phyloP scores from a whole-genome alignment of 345 rosid species.

The Melaleuca quinquenervia region DNA sequence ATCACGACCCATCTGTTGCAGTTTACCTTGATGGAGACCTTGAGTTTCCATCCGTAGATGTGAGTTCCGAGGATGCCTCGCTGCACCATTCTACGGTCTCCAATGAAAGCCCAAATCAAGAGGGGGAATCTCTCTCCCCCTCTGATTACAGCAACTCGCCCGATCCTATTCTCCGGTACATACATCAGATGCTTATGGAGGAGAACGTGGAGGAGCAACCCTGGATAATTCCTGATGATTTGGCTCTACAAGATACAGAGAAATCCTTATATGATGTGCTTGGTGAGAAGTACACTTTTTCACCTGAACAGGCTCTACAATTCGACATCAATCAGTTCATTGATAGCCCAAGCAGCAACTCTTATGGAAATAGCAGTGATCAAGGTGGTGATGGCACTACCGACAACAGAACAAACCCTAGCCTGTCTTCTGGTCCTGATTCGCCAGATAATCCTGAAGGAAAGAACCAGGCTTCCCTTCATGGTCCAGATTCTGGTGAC shows the following conservation, averaged over 20 bases:
- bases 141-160: constrained; percentile 19
- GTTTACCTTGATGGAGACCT: background rate
- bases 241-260: constrained; percentile 31
- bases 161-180: constrained; percentile 23
- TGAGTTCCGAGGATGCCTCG: background rate
- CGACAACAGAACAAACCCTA: background rate
- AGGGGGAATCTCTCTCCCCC: constrained; percentile 1
- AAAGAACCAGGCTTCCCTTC: background rate
- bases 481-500: background rate
- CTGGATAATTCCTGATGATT: constrained; percentile 21
- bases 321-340: constrained; percentile 2
- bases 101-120: background rate
- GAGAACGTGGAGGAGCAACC: constrained; percentile 33
- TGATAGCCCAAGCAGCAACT: constrained; percentile 8
- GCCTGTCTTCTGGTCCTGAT: background rate
- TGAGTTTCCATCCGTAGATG: background rate
- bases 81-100: background rate
- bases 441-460: background rate
- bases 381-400: background rate
- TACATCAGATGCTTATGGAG: constrained; percentile 31
- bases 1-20: background rate
- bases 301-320: background rate
- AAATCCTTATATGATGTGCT: constrained; percentile 25
- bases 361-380: constrained; percentile 10
- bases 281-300: constrained; percentile 9